Percentiles rank a stretch among this genome's conserved stretches.
Evolutionary conservation across 345 rosid species (phyloP).

Genomic region (Hirschfeldia incana): DNA sequence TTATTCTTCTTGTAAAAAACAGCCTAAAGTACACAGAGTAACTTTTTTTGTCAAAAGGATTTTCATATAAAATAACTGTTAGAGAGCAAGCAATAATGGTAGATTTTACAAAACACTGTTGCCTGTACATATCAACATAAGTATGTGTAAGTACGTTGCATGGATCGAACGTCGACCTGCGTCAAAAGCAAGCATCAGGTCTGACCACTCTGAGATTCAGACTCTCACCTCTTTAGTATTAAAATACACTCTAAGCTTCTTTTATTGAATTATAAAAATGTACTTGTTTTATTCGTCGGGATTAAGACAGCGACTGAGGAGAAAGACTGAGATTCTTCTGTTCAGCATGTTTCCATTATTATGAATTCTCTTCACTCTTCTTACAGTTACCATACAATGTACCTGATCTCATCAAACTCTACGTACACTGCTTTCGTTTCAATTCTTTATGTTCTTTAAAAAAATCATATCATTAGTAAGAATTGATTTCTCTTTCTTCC

Average conservation of each 20-base stretch:
- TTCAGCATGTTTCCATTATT: conserved; percentile 37
- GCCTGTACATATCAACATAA: conserved; percentile 22
- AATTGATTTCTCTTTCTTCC: conserved; percentile 30
- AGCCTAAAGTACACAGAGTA: background rate
- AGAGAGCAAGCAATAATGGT: conserved; percentile 29
- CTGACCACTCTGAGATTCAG: conserved; percentile 47
- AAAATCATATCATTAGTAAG: background rate
- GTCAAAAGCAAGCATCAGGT: conserved; percentile 57
- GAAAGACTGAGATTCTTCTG: conserved; percentile 49
- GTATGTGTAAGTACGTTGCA: conserved; percentile 46
- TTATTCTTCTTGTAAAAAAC: conserved; percentile 14
- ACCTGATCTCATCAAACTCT: conserved; percentile 38
- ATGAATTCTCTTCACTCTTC: conserved; percentile 27
- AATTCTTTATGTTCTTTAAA: background rate
- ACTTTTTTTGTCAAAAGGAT: no score
- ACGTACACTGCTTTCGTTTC: conserved; percentile 31
- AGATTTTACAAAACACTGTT: conserved; percentile 29
- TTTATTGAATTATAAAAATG: background rate
- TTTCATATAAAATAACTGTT: conserved; percentile 11
- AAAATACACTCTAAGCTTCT: conserved; percentile 8
- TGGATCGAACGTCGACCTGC: conserved; percentile 71
- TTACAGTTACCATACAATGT: conserved; percentile 40
- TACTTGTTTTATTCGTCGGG: conserved; percentile 22
- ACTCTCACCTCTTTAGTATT: conserved; percentile 21
- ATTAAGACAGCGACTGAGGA: conserved; percentile 22